Evolutionary conservation across 2,329 filamentous ascomycete species (phyloP), one percentile per base, ranked within the genome.

Genomic region (Pezicula neosporulosa): DNA sequence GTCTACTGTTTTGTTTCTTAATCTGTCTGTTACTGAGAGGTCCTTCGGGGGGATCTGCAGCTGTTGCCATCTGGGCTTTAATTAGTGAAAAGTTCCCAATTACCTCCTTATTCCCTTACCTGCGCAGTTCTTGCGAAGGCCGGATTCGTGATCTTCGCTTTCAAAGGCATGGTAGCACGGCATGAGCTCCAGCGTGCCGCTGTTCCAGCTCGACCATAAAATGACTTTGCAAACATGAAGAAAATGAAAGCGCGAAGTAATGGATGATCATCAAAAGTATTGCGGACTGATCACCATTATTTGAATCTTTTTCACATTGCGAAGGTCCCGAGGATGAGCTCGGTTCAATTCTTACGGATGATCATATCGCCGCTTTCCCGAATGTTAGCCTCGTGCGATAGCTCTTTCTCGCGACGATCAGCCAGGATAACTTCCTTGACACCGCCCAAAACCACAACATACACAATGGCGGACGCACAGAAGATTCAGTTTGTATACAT

Each of bases 111-210:
- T 16, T 30, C 37, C 56, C 70, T 56, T 71, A 86, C 82, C 70
- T 74, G 75, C 65, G 78, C 72, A 62, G 71, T 71, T 51, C 72
- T 72, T 57, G 68, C 73, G 60, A 82, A 76, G 48, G 78, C 78
- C 59, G 83, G 76, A 68, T 81, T 80, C 65, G 78, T 72, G 59
- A 91, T 78, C 71, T 88, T 93, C 56, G 88, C 88, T 75, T 84
- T 85, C 58, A 96, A 78, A 68, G 90, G 90, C 90, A 96, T 96
- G 51, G 64, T 71, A 56, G 69, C 69, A 66, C 73, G 65, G 59
- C 63, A 68, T 56, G 63, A 68, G 68, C 67, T 67, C 58, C 70
- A 73, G 66, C 72, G 69, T 58, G 74, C 76, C 63, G 76, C 75
- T 60, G 72, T 68, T 64, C 76, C 77, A 71, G 80, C 80, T 68